Evolutionary conservation across 1,284 basidiomycete genomes (phyloP).

Genomic region (Sanghuangporus weigelae): DNA sequence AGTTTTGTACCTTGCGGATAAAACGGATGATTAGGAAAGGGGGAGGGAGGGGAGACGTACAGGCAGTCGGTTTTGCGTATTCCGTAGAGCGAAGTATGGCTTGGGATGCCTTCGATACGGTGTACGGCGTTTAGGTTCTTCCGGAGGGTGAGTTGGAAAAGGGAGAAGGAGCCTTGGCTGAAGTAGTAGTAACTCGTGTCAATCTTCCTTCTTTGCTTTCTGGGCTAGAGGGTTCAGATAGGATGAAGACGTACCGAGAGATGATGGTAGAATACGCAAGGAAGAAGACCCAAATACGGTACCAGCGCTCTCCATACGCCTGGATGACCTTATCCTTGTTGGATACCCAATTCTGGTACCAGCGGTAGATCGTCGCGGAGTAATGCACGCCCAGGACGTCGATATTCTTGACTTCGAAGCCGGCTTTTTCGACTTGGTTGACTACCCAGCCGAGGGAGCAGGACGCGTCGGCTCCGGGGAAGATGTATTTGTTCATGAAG

Average conservation of each 20-base stretch:
- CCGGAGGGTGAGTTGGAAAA: conserved; percentile 95
- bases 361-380: conserved; percentile 88
- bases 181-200: conserved; percentile 5
- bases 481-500: conserved; percentile 96
- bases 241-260: conserved; percentile 42
- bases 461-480: conserved; percentile 96
- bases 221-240: background rate
- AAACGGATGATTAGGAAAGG: background rate
- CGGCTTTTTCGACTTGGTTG: conserved; percentile 78
- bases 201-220: background rate
- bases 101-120: conserved; percentile 75
- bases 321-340: conserved; percentile 87
- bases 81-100: conserved; percentile 65
- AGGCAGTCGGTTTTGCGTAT: conserved; percentile 8
- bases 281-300: conserved; percentile 89
- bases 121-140: conserved; percentile 97
- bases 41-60: background rate
- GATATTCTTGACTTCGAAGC: conserved; percentile 95
- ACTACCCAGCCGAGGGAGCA: conserved; percentile 97
- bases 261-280: conserved; percentile 76
- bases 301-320: conserved; percentile 91
- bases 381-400: conserved; percentile 98
- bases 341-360: conserved; percentile 94
- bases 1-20: background rate
- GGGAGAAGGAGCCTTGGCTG: conserved; percentile 81